A percentile compares a stretch with the other conserved stretches of the same genome.
Evolutionary conservation across 371 early-diverging fungal genomes (phyloP).

Genomic region (Smittium mucronatum): DNA sequence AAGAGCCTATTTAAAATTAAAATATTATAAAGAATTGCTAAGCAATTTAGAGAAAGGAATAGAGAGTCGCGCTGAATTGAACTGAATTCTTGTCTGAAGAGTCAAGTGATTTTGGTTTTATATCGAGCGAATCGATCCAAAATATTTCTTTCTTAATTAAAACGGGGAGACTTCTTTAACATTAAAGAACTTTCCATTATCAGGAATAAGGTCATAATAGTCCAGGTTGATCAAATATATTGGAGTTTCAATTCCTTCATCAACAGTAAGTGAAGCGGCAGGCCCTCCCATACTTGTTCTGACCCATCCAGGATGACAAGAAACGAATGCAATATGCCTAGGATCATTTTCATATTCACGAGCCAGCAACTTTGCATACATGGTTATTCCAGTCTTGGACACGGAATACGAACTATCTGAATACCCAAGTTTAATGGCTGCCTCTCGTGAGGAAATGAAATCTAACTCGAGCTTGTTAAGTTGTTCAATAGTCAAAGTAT

Average conservation of each 20-base stretch:
- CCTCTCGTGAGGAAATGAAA: too few species aligned
- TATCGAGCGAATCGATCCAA: too few species aligned
- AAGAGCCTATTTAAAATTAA: too few species aligned
- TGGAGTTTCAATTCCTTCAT: neutral
- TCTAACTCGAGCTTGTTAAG: neutral
- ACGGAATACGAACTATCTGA: slow-evolving; percentile 29
- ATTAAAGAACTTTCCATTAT: too few species aligned
- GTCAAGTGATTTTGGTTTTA: too few species aligned
- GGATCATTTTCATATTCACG: slow-evolving; percentile 14
- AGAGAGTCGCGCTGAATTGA: too few species aligned
- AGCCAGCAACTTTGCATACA: slow-evolving; percentile 27
- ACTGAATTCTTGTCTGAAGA: too few species aligned
- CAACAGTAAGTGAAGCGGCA: neutral
- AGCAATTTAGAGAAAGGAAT: too few species aligned
- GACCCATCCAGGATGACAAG: slow-evolving; percentile 31
- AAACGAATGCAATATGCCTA: slow-evolving; percentile 25
- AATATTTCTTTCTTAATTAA: too few species aligned
- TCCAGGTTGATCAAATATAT: neutral
- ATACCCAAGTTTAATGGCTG: slow-evolving; percentile 29
- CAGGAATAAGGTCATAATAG: neutral
- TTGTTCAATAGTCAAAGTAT: neutral
- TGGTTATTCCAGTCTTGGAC: slow-evolving; percentile 30
- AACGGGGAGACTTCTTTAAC: too few species aligned
- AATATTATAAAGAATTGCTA: too few species aligned
- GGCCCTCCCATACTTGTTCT: slow-evolving; percentile 21